Base-by-base conservation (phyloP, 352 stramenopile genomes). In the Thraustochytrium sp. region DNA sequence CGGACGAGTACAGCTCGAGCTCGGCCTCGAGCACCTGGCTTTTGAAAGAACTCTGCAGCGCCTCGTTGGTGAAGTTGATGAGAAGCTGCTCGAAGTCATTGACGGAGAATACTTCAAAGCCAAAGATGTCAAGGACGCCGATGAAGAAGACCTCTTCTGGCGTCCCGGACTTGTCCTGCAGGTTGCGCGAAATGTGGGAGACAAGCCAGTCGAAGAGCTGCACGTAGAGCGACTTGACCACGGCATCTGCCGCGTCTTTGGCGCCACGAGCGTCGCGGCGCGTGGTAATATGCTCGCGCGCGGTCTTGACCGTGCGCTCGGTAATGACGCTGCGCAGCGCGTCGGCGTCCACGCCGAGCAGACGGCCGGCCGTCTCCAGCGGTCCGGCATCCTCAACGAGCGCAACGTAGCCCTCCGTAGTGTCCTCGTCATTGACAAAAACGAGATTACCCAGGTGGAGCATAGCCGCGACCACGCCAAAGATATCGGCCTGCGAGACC, bases 401-500 rank as follows among this genome's bases (percentile, higher is more conserved):
- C 3, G 64, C 78, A 8, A 76, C 78, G 29, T 62, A 90, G 42
- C 89, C 85, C 11, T 87, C 77, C 8, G 87, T 88, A 18, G 86
- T 80, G 59, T 94, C 88, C 56, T 94, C 91, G 40, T 90, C 90
- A 82, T 94, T 85, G 64, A 90, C 87, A 73, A 95, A 96, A 44
- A 92, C 89, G 42, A 99, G 84, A 88, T 99, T 99, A 21, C 95
- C 97, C 34, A 97, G 86, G 83, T 98, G 95, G 76, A 99, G 84
- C 55, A 99, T 84, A 34, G 92, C 92, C 23, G 92, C 91, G 3
- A 96, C 88, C 21, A 97, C 93, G 21, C 89, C 85, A 59, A 99
- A 97, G 63, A 99, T 92, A 64, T 87, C 91, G 55, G 93, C 89
- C 85, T 97, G 62, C 26, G 36, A 54, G 21, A 54, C 5, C 8